These are phyloP conservation scores for Lagerstroemia speciosa DNA, from an alignment of 345 rosid genomes.

Conservation along the genomic window DNA sequence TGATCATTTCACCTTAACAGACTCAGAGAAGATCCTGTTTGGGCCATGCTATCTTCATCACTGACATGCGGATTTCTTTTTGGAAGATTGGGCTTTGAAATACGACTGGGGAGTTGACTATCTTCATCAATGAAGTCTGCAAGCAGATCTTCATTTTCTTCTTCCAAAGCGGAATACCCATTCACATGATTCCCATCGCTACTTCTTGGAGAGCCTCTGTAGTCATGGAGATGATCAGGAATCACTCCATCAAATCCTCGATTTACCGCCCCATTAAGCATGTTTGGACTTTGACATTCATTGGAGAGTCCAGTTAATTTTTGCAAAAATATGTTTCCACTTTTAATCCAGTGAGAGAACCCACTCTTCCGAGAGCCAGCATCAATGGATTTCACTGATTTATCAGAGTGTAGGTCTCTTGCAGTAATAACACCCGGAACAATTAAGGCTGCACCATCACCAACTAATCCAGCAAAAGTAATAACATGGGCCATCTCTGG, in stretches of 20 bases:
- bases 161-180: conserved; percentile 58
- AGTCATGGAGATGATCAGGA: conserved; percentile 25
- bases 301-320: conserved; percentile 35
- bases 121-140: conserved; percentile 98
- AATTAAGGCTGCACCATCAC: conserved; percentile 91
- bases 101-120: conserved; percentile 96
- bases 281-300: conserved; percentile 37
- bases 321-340: conserved; percentile 74
- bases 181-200: conserved; percentile 32
- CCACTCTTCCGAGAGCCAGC: conserved; percentile 45
- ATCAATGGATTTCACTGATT: conserved; percentile 31
- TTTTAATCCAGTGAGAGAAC: conserved; percentile 69
- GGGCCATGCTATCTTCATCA: conserved; percentile 60
- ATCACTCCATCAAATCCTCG: conserved; percentile 38
- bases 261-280: conserved; percentile 31
- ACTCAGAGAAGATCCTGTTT: conserved; percentile 96
- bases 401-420: conserved; percentile 37
- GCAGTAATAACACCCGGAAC: conserved; percentile 40
- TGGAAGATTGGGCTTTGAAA: conserved; percentile 38
- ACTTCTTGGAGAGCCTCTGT: conserved; percentile 26
- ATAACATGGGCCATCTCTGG: conserved; percentile 59
- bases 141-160: conserved; percentile 94
- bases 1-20: conserved; percentile 61
- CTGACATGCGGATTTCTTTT: conserved; percentile 37
- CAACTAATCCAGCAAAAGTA: conserved; percentile 86